Evolutionary conservation across 257 asterid species (phyloP).

Genomic region (Penstemon davidsonii): DNA sequence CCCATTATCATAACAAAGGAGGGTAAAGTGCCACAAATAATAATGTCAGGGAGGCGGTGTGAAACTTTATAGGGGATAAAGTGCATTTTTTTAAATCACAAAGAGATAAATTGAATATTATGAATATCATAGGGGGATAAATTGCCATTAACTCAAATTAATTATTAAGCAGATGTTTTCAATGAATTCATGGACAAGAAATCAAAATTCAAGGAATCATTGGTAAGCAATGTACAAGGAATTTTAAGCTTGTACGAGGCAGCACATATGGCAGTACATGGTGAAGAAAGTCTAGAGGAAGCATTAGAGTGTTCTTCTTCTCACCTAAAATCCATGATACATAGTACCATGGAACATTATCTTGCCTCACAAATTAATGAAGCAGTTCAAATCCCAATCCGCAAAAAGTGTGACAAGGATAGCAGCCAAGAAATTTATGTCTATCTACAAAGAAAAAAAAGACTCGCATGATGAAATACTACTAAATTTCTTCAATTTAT

Average conservation of each 20-base stretch:
- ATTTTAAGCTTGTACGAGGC: no score
- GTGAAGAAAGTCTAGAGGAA: constrained; percentile 19
- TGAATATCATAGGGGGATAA: no score
- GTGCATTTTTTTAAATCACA: no score
- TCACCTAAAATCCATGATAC: background rate
- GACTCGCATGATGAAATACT: background rate
- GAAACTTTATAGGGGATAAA: no score
- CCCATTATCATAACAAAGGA: no score
- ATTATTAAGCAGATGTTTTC: background rate
- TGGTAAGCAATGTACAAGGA: no score
- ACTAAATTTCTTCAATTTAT: background rate
- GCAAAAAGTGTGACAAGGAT: background rate
- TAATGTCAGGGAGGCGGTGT: no score
- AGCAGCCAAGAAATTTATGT: background rate
- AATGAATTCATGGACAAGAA: background rate
- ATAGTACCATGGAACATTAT: background rate
- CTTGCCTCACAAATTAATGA: background rate
- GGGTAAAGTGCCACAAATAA: no score
- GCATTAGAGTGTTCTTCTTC: constrained; percentile 13
- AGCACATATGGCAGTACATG: background rate
- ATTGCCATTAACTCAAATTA: no score
- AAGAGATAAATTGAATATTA: no score
- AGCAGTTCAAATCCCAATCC: constrained; percentile 2
- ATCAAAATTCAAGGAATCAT: no score
- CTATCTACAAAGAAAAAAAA: constrained; percentile 12